Base-by-base conservation (phyloP, 257 asterid genomes). In the Gardenia jasminoides region DNA sequence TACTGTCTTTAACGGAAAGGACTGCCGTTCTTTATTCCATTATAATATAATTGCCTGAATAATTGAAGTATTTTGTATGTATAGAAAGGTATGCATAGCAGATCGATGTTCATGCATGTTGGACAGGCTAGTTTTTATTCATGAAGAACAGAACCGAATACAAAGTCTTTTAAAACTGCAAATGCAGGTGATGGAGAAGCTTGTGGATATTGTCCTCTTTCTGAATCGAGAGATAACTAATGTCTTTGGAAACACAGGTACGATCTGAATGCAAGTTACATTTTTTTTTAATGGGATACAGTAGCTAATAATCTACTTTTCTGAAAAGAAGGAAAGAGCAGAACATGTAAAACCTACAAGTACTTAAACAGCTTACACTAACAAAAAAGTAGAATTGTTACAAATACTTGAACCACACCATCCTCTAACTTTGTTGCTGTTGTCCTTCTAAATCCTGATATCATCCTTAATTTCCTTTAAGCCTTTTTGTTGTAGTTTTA, bases 181-280 rank as follows among this genome's bases (percentile, higher is more conserved):
- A 84, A 79, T 75, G 62, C 89, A 92, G 96, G 89, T 91, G 56
- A 89, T 92, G 93, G 94, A 82, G 87, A 91, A 89, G 83, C 96
- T 92, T 70, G 94, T 92, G 79, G 97, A 92, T 81, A 84, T 88
- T 67, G 96, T 85, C 77, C 83, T 91, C 67, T 92, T 88, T 79
- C 82, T 92, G 83, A 92, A 92, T 81, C 91, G 83, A 86, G 96
- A 92, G 83, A 89, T 92, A 81, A 87, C 82, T 83, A 52, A 83
- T 76, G 83, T 80, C 68, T 90, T 92, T 36, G 90, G 89, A 44
- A 83, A 67, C 81, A 81, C 93, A 86, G 97, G 97, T 92, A 89
- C 64, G 43, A 75, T 41, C 72, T 77, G 70, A 77, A 67, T 81
- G 81, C 77, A 46, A 62, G 41, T 76, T 26, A 26, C 36, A n/a